Percentiles rank a stretch among this genome's conserved stretches.
Conservation (phyloP, 2,329 filamentous ascomycete genomes). For the Cercospora canescens region DNA sequence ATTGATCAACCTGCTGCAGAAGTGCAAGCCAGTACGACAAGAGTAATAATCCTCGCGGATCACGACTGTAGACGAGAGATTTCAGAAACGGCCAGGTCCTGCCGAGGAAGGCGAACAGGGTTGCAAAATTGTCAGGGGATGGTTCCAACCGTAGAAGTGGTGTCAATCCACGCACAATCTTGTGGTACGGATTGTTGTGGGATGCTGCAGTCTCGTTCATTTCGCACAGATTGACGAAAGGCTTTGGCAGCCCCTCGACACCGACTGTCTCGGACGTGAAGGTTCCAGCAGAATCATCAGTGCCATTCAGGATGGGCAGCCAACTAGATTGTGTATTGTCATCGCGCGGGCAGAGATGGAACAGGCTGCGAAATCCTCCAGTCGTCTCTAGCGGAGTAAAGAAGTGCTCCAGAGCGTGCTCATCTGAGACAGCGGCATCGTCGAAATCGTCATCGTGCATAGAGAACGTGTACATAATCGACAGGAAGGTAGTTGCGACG, state of each 20-base stretch:
- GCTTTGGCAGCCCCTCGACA: conserved; percentile 15
- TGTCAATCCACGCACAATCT: conserved; percentile 20
- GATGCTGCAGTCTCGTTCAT: conserved; percentile 17
- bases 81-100: conserved; percentile 17
- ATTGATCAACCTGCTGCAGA: conserved; percentile 23
- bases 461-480: conserved; percentile 23
- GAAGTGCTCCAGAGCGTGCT: background rate
- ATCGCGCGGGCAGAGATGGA: background rate
- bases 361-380: background rate
- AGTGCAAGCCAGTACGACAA: conserved; percentile 25
- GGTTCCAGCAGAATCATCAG: background rate
- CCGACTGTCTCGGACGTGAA: background rate
- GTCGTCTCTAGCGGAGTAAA: background rate
- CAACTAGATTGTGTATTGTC: background rate
- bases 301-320: background rate
- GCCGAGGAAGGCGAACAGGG: conserved; percentile 23
- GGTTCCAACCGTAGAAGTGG: conserved; percentile 19
- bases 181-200: conserved; percentile 21
- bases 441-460: conserved; percentile 13
- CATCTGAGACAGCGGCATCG: background rate
- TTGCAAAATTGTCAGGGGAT: conserved; percentile 8
- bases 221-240: conserved; percentile 24
- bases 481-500: conserved; percentile 22
- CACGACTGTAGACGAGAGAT: conserved; percentile 17
- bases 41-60: conserved; percentile 21